phyloP scores from a whole-genome alignment of 2,329 filamentous ascomycete genomes.

The Ophiostoma ulmi region DNA sequence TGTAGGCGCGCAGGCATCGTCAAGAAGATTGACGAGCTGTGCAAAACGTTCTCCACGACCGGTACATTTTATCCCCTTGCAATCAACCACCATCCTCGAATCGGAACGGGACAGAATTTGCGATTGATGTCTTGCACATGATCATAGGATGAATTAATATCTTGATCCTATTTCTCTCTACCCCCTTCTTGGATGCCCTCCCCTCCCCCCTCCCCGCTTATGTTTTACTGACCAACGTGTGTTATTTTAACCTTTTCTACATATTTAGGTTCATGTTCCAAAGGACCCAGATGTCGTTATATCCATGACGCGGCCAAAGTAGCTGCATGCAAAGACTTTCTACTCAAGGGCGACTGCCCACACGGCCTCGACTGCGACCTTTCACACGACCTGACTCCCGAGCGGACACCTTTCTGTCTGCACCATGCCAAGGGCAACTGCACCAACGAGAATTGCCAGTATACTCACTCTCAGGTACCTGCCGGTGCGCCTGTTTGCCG shows the following conservation, averaged over 20 bases:
- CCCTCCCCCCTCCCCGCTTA: background rate
- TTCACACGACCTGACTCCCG: conserved; percentile 76
- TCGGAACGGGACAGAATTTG: too few species aligned
- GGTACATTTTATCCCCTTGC: conserved; percentile 48
- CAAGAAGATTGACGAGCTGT: conserved; percentile 67
- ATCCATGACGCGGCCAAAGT: conserved; percentile 81
- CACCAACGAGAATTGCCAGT: conserved; percentile 78
- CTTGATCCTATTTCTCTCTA: background rate
- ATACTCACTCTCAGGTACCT: conserved; percentile 76
- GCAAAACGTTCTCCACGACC: conserved; percentile 65
- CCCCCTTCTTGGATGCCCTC: background rate
- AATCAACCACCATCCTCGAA: background rate
- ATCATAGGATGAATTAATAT: background rate
- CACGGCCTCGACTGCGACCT: conserved; percentile 79
- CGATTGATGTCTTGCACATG: background rate
- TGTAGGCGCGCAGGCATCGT: conserved; percentile 48
- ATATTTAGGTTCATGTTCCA: conserved; percentile 71
- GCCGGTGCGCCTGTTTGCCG: conserved; percentile 75
- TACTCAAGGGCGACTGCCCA: conserved; percentile 72
- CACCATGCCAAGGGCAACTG: conserved; percentile 89
- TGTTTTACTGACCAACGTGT: conserved; percentile 19
- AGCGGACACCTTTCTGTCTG: conserved; percentile 82
- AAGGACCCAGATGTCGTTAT: conserved; percentile 74
- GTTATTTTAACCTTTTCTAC: background rate
- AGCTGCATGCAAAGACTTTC: conserved; percentile 81